Percentiles rank a stretch among this genome's conserved stretches.
phyloP scores from a whole-genome alignment of 2,329 filamentous ascomycete species.

The Paecilomyces fulvus region DNA sequence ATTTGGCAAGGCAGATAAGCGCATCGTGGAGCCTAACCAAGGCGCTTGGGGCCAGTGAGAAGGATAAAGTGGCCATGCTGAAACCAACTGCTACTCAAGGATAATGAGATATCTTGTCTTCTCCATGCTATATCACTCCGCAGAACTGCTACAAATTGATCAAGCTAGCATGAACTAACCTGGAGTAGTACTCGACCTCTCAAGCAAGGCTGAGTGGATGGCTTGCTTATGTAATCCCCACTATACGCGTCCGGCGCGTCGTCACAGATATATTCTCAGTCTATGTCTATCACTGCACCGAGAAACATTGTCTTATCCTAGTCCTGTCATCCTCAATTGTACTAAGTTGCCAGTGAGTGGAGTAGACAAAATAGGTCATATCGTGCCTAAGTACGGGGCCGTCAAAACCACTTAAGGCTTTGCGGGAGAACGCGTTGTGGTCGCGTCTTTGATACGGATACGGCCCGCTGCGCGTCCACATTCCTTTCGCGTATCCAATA shows the following conservation, averaged over 20 bases:
- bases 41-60: conserved; percentile 50
- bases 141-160: not conserved
- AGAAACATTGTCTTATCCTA: not conserved
- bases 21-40: conserved; percentile 51
- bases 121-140: not conserved
- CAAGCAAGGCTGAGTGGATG: not conserved
- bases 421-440: conserved; percentile 14
- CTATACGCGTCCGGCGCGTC: conserved; percentile 4
- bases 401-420: conserved; percentile 15
- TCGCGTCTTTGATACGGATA: conserved; percentile 10
- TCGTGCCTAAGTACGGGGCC: not conserved
- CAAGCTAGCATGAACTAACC: not conserved
- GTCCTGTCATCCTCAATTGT: not conserved
- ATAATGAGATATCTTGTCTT: not conserved
- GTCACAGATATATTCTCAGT: not conserved
- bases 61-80: conserved; percentile 33
- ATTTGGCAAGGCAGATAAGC: conserved; percentile 53
- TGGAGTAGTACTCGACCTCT: not conserved
- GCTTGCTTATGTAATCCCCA: conserved; percentile 2
- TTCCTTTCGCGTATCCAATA: conserved; percentile 7
- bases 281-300: not conserved
- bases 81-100: not conserved
- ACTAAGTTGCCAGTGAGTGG: not conserved
- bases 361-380: not conserved
- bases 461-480: conserved; percentile 9